Percentiles rank a stretch among this genome's conserved stretches.
These are phyloP conservation scores for Podaxis sp. DNA, from an alignment of 768 basidiomycete genomes.

Conservation along the genomic window DNA sequence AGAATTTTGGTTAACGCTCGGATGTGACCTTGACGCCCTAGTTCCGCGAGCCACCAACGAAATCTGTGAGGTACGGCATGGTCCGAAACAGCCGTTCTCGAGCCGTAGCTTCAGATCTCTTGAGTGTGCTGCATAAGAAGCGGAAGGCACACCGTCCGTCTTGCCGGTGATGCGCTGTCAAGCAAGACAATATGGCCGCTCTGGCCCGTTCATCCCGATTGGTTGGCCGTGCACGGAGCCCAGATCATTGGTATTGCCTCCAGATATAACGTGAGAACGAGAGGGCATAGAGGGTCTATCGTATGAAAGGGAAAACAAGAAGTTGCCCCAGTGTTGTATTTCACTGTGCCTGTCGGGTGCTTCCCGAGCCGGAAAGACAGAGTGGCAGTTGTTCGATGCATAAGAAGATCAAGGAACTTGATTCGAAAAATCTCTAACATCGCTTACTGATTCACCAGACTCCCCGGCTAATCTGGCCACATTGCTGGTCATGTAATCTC, in stretches of 20 bases:
- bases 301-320: too few species aligned
- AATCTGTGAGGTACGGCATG: too few species aligned
- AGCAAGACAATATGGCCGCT: not conserved
- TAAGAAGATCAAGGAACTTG: not conserved
- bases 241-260: not conserved
- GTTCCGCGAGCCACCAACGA: too few species aligned
- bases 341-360: too few species aligned
- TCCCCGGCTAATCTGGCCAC: not conserved
- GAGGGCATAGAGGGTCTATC: too few species aligned
- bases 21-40: too few species aligned
- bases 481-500: not conserved
- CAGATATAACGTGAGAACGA: conserved; percentile 7
- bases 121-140: not conserved
- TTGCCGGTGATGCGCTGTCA: not conserved
- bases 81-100: not conserved
- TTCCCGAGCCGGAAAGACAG: not conserved
- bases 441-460: not conserved
- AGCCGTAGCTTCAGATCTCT: not conserved
- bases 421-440: not conserved
- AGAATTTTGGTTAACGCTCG: too few species aligned
- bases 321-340: too few species aligned
- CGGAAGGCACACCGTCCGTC: not conserved
- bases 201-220: not conserved
- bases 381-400: not conserved
- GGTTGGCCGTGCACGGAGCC: not conserved